Evolutionary conservation across 1,284 basidiomycete genomes (phyloP).

Genomic region (Cystobasidiaceae sp.): DNA sequence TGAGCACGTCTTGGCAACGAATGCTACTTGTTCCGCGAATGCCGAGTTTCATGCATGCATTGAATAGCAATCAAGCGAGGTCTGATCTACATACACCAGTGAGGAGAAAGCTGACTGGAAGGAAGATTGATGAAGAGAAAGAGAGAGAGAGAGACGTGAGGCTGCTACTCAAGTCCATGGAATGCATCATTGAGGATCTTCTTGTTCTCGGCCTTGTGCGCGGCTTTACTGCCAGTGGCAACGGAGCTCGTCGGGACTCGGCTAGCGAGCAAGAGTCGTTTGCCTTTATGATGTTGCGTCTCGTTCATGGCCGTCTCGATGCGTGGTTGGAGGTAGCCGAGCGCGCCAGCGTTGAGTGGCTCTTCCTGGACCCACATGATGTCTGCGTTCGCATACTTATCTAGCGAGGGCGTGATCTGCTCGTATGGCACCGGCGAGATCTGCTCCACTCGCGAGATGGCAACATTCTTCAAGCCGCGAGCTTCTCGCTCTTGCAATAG

Average conservation of each 20-base stretch:
- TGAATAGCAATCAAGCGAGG: too few relatives aligned
- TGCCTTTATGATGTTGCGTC: conserved; percentile 84
- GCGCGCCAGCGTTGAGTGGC: conserved; percentile 54
- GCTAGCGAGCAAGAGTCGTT: conserved; percentile 79
- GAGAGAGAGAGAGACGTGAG: too few relatives aligned
- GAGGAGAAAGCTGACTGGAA: too few relatives aligned
- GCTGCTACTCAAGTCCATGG: too few relatives aligned
- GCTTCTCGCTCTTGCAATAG: conserved; percentile 84
- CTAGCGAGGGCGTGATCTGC: conserved; percentile 56
- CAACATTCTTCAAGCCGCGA: conserved; percentile 75
- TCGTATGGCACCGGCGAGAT: conserved; percentile 95
- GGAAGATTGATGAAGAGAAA: too few relatives aligned
- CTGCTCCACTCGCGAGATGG: conserved; percentile 91
- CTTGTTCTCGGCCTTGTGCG: conserved; percentile 43
- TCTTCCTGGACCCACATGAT: conserved; percentile 38
- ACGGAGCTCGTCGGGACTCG: conserved; percentile 58
- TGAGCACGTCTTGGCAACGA: too few relatives aligned
- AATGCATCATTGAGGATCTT: too few relatives aligned
- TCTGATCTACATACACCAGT: too few relatives aligned
- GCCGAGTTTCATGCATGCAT: too few relatives aligned
- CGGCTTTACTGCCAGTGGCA: conserved; percentile 80
- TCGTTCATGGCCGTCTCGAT: conserved; percentile 53
- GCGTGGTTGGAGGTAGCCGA: conserved; percentile 82
- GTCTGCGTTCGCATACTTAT: conserved; percentile 78
- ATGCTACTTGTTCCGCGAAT: too few relatives aligned